phyloP scores from a whole-genome alignment of 2,329 filamentous ascomycete species.

The Cercospora nicotianae region DNA sequence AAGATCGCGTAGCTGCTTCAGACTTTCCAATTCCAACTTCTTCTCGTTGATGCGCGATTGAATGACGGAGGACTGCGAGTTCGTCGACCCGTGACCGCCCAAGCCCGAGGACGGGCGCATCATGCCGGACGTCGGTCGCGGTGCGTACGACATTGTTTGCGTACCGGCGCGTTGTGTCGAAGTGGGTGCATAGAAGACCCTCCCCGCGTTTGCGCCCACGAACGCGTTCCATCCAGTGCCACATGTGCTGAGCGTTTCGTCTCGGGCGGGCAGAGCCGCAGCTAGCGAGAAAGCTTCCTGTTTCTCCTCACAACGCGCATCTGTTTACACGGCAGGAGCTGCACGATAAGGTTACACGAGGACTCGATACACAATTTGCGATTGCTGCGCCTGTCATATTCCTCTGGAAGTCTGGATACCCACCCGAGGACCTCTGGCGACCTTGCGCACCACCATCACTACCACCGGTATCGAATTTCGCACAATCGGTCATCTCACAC shows the following conservation, averaged over 20 bases:
- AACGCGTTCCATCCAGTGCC: neutral
- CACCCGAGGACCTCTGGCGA: neutral
- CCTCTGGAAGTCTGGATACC: neutral
- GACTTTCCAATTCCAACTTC: conserved; percentile 75
- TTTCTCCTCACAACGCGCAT: conserved; percentile 8
- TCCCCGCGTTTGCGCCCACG: neutral
- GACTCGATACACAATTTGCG: conserved; percentile 1
- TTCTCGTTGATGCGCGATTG: conserved; percentile 80
- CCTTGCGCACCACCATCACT: neutral
- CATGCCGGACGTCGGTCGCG: conserved; percentile 37
- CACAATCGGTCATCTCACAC: neutral
- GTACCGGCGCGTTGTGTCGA: neutral
- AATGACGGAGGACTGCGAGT: conserved; percentile 64
- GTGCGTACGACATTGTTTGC: conserved; percentile 41
- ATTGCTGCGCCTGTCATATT: neutral
- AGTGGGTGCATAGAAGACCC: neutral
- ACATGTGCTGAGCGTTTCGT: neutral
- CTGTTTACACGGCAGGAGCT: conserved; percentile 2
- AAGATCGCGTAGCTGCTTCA: conserved; percentile 74
- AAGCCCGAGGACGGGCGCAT: conserved; percentile 53
- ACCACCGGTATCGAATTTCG: neutral
- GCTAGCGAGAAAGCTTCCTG: conserved; percentile 5
- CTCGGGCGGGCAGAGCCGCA: neutral
- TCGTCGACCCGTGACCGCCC: conserved; percentile 23
- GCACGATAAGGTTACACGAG: conserved; percentile 3